Evolutionary conservation across 371 early-diverging fungal species (phyloP).

Genomic region (Choanephora cucurbitarum): DNA sequence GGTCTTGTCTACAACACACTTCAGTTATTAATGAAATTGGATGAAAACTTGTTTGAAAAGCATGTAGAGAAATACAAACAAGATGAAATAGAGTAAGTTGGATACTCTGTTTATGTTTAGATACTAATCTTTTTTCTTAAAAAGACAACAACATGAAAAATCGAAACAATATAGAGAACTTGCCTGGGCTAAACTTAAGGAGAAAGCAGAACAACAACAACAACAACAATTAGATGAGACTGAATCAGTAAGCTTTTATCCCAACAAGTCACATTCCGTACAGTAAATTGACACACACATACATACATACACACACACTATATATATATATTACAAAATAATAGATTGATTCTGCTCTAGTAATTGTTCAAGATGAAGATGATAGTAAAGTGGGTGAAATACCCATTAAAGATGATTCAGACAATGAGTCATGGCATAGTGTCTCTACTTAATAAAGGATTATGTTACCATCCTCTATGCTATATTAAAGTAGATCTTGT

Average conservation of each 20-base stretch:
- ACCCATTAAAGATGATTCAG: slow-evolving; percentile 17
- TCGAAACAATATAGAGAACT: slow-evolving; percentile 4
- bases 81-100: slow-evolving; percentile 17
- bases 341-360: slow-evolving; percentile 5
- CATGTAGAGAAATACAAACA: slow-evolving; percentile 82
- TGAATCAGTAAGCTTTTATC: background rate
- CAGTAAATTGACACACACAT: too few species aligned
- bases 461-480: too few species aligned
- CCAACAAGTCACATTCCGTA: background rate
- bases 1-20: slow-evolving; percentile 92
- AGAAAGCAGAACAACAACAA: slow-evolving; percentile 6
- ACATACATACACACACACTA: too few species aligned
- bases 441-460: slow-evolving; percentile 6
- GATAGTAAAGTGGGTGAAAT: background rate
- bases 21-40: slow-evolving; percentile 89
- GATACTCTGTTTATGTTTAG: background rate
- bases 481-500: too few species aligned
- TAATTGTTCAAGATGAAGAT: background rate
- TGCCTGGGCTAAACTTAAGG: slow-evolving; percentile 13
- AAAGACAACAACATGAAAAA: background rate
- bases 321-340: too few species aligned
- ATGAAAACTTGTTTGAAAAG: slow-evolving; percentile 89
- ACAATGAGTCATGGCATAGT: slow-evolving; percentile 25
- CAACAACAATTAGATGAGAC: background rate
- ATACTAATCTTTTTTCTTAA: background rate